Conservation (phyloP, 257 asterid species). For the Solanum paucissectum region DNA sequence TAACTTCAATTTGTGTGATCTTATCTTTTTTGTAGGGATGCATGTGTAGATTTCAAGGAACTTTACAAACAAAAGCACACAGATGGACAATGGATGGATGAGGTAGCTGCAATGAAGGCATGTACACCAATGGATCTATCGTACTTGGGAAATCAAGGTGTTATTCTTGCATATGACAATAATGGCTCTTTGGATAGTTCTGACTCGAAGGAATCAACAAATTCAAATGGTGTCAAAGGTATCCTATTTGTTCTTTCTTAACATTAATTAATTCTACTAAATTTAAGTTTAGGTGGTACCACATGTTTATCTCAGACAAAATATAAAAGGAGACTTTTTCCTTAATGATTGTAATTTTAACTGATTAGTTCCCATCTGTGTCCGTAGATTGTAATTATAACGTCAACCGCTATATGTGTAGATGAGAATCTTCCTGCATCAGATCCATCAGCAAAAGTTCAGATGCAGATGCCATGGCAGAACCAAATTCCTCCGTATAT, state of each 20-base stretch:
- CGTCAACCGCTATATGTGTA: constrained; percentile 13
- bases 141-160: constrained; percentile 45
- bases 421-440: constrained; percentile 31
- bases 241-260: constrained; percentile 1
- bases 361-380: not conserved
- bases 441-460: constrained; percentile 32
- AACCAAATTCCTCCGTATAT: constrained; percentile 64
- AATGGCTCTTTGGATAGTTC: constrained; percentile 37
- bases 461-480: constrained; percentile 70
- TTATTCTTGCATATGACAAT: constrained; percentile 45
- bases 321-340: not conserved
- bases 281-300: not conserved
- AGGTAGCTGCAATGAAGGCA: constrained; percentile 79
- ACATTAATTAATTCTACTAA: not conserved
- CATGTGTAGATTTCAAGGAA: constrained; percentile 68
- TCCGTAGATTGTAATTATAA: not conserved
- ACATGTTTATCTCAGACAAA: not conserved
- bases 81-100: constrained; percentile 78
- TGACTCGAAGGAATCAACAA: constrained; percentile 16
- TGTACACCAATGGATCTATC: constrained; percentile 38
- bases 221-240: constrained; percentile 48
- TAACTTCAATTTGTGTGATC: not conserved
- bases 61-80: constrained; percentile 68
- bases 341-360: not conserved
- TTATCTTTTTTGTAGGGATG: constrained; percentile 35